Percentiles rank a stretch among this genome's conserved stretches.
Conservation (phyloP, 139 green algal genomes). For the Helicosporidium sp. region DNA sequence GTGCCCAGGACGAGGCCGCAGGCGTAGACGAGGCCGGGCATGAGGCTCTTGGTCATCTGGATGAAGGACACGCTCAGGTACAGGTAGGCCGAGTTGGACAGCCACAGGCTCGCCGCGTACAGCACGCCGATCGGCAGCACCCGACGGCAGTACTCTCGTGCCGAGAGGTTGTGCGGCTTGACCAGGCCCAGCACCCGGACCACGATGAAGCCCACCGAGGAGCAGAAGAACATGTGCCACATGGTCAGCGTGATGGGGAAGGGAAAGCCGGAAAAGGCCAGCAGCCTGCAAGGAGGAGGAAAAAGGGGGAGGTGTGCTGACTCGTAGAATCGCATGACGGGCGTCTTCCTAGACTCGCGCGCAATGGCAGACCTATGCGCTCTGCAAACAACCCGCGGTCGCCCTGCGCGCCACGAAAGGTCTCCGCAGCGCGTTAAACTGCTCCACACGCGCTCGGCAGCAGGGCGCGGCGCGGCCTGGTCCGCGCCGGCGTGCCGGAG, state of each 20-base stretch:
- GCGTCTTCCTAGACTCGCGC: too few relatives aligned
- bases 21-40: slow-evolving; percentile 24
- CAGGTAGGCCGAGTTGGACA: slow-evolving; percentile 87
- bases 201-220: slow-evolving; percentile 35
- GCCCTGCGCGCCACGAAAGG: background rate
- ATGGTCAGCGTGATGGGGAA: slow-evolving; percentile 70
- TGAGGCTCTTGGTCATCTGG: slow-evolving; percentile 87
- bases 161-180: slow-evolving; percentile 52
- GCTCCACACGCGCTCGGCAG: too few relatives aligned
- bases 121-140: slow-evolving; percentile 78
- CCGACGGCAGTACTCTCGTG: slow-evolving; percentile 37
- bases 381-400: too few relatives aligned
- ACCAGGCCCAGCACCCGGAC: slow-evolving; percentile 36
- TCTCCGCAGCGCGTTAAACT: background rate
- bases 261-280: slow-evolving; percentile 70
- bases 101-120: slow-evolving; percentile 81
- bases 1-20: slow-evolving; percentile 36
- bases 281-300: too few relatives aligned
- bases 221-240: slow-evolving; percentile 80
- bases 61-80: slow-evolving; percentile 95
- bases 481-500: too few relatives aligned
- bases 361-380: too few relatives aligned
- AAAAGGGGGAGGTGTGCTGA: too few relatives aligned
- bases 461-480: too few relatives aligned
- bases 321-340: too few relatives aligned